Base-by-base conservation (phyloP, 2,329 filamentous ascomycete species). In the Eurotiales sp. region DNA sequence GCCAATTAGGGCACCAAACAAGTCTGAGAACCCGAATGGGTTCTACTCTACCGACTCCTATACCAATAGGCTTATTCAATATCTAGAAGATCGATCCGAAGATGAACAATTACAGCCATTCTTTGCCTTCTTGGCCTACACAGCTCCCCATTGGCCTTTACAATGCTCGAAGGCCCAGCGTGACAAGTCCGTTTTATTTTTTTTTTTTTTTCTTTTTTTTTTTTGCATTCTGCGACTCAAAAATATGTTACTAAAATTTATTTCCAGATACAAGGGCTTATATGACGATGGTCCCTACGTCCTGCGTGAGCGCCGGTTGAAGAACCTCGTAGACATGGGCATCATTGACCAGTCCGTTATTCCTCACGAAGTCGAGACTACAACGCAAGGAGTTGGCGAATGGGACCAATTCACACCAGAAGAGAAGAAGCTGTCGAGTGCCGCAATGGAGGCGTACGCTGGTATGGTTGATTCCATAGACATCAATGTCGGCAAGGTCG, bases 381-480 rank as follows among this genome's bases (percentile, higher is more conserved):
- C 37, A 8, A 50, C 49, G 3, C 44, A 46, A 14, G 44, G 34
- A 12, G 41, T 41, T 11, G 51, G 51, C 3, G 55, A 55, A 36
- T 58, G 57, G 56, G 54, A 58, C 10, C 42, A 55, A 19, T 39
- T 59, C 12, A 53, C 50, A 3, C 15, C 50, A 2, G 52, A 59
- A 12, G 59, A 66, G 50, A 59, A 58, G 27, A 50, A 54, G 11
- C 52, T 56, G 4, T 67, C 65, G 1, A 58, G 56, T 19, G 58
- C 63, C 5, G 66, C 73, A 1, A 79, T 78, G 76, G 76, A 79
- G 46, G 70, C 71, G 4, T 78, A 74, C 52, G 75, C 76, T 6
- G 76, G 65, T 4, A 78, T 78, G 74, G 75, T 78, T 14, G 75
- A 77, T 40, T 68, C 65, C 29, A 71, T 77, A 15, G 75, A 77